Evolutionary conservation across 768 basidiomycete genomes (phyloP).

Genomic region (Leccinum subgranulosum): DNA sequence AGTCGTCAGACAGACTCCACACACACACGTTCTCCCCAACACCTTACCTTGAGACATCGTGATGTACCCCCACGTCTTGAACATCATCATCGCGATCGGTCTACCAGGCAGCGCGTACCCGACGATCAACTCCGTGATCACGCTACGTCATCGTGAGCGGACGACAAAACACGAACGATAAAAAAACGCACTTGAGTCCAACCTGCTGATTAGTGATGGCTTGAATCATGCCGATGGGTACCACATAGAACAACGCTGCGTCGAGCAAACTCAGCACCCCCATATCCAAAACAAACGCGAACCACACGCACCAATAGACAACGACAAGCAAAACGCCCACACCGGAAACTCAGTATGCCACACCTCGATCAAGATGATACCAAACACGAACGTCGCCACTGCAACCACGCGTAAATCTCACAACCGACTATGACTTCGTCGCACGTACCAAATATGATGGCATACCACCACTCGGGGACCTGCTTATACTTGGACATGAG

Average conservation of each 20-base stretch:
- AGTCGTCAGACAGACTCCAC: neutral
- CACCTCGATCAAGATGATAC: slow-evolving; percentile 54
- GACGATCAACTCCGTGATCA: slow-evolving; percentile 71
- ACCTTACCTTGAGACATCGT: slow-evolving; percentile 48
- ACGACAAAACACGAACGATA: neutral
- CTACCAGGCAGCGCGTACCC: slow-evolving; percentile 56
- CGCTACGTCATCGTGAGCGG: slow-evolving; percentile 27
- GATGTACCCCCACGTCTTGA: slow-evolving; percentile 70
- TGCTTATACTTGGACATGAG: slow-evolving; percentile 55
- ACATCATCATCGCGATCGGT: slow-evolving; percentile 80
- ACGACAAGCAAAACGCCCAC: slow-evolving; percentile 41
- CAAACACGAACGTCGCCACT: slow-evolving; percentile 55
- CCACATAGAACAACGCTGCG: slow-evolving; percentile 54
- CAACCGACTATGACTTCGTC: neutral
- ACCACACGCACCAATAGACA: slow-evolving; percentile 23
- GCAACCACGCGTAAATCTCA: neutral
- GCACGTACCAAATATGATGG: slow-evolving; percentile 24
- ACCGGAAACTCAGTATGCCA: slow-evolving; percentile 52
- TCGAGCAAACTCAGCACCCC: neutral
- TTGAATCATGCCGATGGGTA: slow-evolving; percentile 76
- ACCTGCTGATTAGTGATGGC: slow-evolving; percentile 80
- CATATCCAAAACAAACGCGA: slow-evolving; percentile 1
- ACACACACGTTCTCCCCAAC: neutral
- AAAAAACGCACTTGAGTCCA: slow-evolving; percentile 40
- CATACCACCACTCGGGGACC: slow-evolving; percentile 65